These are phyloP conservation scores for Huntiella bhutanensis DNA, from an alignment of 2,329 filamentous ascomycete species.

Conservation along the genomic window DNA sequence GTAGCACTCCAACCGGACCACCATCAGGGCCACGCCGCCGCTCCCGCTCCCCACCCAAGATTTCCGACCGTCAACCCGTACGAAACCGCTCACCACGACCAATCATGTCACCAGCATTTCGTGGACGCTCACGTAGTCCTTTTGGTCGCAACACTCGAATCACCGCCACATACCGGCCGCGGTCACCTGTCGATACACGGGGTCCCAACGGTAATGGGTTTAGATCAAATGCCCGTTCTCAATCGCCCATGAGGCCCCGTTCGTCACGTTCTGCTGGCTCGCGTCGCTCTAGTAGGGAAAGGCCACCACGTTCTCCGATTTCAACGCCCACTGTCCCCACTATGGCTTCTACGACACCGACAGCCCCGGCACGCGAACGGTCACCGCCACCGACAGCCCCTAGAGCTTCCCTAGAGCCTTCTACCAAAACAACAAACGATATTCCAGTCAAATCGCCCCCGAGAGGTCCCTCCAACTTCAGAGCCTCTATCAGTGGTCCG, in stretches of 20 bases:
- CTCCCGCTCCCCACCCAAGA: slow-evolving; percentile 33
- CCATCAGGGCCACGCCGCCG: slow-evolving; percentile 19
- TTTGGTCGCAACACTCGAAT: slow-evolving; percentile 6
- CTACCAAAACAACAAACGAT: background rate
- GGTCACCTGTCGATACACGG: slow-evolving; percentile 2
- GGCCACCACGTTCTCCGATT: slow-evolving; percentile 19
- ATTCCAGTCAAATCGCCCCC: slow-evolving; percentile 4
- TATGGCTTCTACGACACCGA: slow-evolving; percentile 13
- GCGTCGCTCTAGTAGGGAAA: slow-evolving; percentile 25
- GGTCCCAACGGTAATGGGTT: slow-evolving; percentile 1
- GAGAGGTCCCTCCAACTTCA: slow-evolving; percentile 14
- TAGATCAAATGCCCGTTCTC: slow-evolving; percentile 1
- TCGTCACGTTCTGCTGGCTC: slow-evolving; percentile 36
- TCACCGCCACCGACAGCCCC: slow-evolving; percentile 7
- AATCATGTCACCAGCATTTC: slow-evolving; percentile 3
- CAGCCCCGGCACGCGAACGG: slow-evolving; percentile 25
- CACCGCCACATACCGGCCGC: slow-evolving; percentile 7
- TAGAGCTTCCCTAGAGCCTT: background rate
- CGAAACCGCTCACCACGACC: slow-evolving; percentile 2
- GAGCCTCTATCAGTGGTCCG: slow-evolving; percentile 20
- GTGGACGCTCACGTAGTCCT: slow-evolving; percentile 8
- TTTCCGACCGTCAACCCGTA: slow-evolving; percentile 3
- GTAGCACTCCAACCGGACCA: background rate
- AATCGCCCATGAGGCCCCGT: slow-evolving; percentile 16
- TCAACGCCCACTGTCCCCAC: slow-evolving; percentile 8